Conservation (phyloP, 306 rosid genomes). For the Corylus avellana region DNA sequence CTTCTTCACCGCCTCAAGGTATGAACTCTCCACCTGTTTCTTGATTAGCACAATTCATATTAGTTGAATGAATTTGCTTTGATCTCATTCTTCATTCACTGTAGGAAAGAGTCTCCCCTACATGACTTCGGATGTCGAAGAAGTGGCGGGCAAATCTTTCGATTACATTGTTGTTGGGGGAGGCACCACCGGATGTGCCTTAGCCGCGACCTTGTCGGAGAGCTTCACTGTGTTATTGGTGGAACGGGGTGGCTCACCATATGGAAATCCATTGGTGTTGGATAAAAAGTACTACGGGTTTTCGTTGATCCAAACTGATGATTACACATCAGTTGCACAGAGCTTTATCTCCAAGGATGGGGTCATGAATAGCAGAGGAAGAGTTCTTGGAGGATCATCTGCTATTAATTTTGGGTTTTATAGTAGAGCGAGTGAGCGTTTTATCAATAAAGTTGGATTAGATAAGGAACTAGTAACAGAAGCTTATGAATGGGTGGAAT, state of each 20-base stretch:
- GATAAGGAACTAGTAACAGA: conserved; percentile 50
- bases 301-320: conserved; percentile 46
- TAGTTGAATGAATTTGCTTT: conserved; percentile 12
- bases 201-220: conserved; percentile 72
- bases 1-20: conserved; percentile 50
- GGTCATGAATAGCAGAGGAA: conserved; percentile 58
- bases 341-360: conserved; percentile 64
- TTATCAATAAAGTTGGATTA: conserved; percentile 55
- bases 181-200: conserved; percentile 73
- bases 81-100: not conserved
- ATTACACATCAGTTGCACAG: conserved; percentile 66
- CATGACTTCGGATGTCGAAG: conserved; percentile 61
- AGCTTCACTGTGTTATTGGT: conserved; percentile 63
- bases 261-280: conserved; percentile 56
- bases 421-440: conserved; percentile 74
- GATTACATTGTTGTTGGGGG: conserved; percentile 80
- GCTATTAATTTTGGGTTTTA: conserved; percentile 75
- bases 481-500: conserved; percentile 76
- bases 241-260: conserved; percentile 74
- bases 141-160: conserved; percentile 59
- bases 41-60: not conserved
- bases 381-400: conserved; percentile 83
- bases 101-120: conserved; percentile 48
- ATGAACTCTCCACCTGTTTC: conserved; percentile 3
- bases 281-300: conserved; percentile 59